These are phyloP conservation scores for Salix caprea DNA, from an alignment of 345 rosid genomes.

Conservation along the genomic window DNA sequence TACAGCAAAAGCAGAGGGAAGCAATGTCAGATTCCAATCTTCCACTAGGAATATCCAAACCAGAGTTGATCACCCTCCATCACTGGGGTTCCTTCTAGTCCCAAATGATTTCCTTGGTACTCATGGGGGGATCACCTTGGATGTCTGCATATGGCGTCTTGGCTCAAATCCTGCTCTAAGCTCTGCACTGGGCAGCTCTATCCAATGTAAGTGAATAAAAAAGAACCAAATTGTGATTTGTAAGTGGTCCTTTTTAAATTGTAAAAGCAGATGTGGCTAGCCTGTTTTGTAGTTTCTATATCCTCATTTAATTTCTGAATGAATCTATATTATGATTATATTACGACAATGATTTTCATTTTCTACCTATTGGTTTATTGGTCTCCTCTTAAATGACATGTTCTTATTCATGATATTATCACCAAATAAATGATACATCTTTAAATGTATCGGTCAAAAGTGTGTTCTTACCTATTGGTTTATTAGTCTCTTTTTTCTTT, in stretches of 20 bases:
- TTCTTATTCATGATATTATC: neutral
- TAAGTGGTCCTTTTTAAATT: neutral
- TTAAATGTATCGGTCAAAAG: neutral
- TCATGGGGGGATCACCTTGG: slow-evolving; percentile 4
- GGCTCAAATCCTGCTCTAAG: neutral
- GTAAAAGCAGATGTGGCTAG: neutral
- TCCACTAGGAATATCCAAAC: slow-evolving; percentile 3
- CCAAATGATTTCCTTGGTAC: slow-evolving; percentile 19
- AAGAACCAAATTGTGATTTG: neutral
- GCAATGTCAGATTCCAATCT: slow-evolving; percentile 14
- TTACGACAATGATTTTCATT: neutral
- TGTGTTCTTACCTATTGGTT: neutral
- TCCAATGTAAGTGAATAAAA: neutral
- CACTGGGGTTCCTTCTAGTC: slow-evolving; percentile 23
- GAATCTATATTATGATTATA: neutral
- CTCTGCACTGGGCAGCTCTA: neutral
- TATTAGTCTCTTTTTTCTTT: too few species aligned
- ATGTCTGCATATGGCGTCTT: slow-evolving; percentile 13
- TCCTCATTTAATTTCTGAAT: neutral
- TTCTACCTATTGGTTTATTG: neutral
- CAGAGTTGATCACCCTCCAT: slow-evolving; percentile 1
- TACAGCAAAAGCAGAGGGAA: slow-evolving; percentile 1
- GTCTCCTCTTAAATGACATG: neutral
- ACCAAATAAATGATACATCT: neutral
- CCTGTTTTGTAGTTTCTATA: neutral